Base-by-base conservation (phyloP, 1,139 yeast species). In the Zygosaccharomyces sapae region DNA sequence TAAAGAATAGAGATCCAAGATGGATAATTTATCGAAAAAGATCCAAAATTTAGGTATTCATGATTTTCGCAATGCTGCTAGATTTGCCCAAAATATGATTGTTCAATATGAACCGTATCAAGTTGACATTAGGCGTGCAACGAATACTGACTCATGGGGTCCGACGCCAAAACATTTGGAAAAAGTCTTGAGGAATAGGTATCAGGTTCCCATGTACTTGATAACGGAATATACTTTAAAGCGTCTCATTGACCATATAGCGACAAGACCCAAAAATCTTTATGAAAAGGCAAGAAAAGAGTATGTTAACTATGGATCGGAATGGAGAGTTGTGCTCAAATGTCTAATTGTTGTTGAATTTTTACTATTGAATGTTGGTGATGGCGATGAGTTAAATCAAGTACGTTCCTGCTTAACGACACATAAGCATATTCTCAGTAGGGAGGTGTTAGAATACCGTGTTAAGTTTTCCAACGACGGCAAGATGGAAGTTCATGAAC, bases 61-160 rank as follows among this genome's bases (percentile, higher is more conserved):
- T 44, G 70, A 66, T 53, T 55, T 69, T 25, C 57, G 70, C 29
- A 68, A 68, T 47, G 70, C 67, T 2, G 71, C 70, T 2, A 55
- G 72, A 41, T 61, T 56, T 53, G 66, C 63, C 9, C 74, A 55
- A 60, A 70, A 55, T 48, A 68, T 54, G 66, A 67, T 65, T 33
- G 66, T 65, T 13, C 68, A 65, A 50, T 65, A 65, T 43, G 69
- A 65, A 41, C 68, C 69, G 3, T 65, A 65, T 46, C 69, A 65
- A 48, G 64, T 70, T n/a, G 65, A 66, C 43, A 63, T 72, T 4
- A 59, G 77, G 46, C 68, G 69, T 46, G 72, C 75, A 5, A 73
- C 76, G 10, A 73, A 71, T 44, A 73, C 75, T 5, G 77, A 73
- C 52, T 55, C 70, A 2, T 73, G 77, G 77, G 77, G 77, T 3